phyloP scores from a whole-genome alignment of 345 rosid species.

The Pistacia atlantica region DNA sequence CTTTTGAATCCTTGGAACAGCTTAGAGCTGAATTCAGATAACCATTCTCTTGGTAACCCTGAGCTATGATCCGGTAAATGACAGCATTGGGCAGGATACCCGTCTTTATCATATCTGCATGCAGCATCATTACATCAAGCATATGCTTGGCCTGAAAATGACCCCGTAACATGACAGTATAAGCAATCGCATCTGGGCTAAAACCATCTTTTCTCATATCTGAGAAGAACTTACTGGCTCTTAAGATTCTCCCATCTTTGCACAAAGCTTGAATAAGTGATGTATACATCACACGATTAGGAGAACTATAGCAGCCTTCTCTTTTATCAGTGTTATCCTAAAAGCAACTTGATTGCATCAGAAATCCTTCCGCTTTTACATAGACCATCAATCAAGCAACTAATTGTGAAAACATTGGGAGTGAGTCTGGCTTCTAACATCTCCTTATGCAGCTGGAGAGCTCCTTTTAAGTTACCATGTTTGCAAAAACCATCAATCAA shows the following conservation, averaged over 20 bases:
- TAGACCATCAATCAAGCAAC: constrained; percentile 63
- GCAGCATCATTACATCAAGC: constrained; percentile 58
- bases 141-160: constrained; percentile 49
- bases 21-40: constrained; percentile 37
- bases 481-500: constrained; percentile 70
- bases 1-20: constrained; percentile 34
- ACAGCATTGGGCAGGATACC: constrained; percentile 50
- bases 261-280: constrained; percentile 63
- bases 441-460: constrained; percentile 46
- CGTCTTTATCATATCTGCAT: constrained; percentile 66
- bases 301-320: constrained; percentile 32
- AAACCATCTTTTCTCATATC: constrained; percentile 55
- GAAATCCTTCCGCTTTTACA: constrained; percentile 57
- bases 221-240: constrained; percentile 54
- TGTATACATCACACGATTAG: constrained; percentile 40
- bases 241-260: constrained; percentile 49
- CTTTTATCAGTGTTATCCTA: constrained; percentile 35
- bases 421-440: constrained; percentile 53
- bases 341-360: constrained; percentile 45
- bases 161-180: constrained; percentile 41
- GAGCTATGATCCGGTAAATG: constrained; percentile 35
- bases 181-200: constrained; percentile 42
- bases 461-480: constrained; percentile 55
- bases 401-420: constrained; percentile 59
- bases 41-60: constrained; percentile 49